Evolutionary conservation across 352 stramenopile species (phyloP).

Genomic region (Hyaloperonospora brassicae): DNA sequence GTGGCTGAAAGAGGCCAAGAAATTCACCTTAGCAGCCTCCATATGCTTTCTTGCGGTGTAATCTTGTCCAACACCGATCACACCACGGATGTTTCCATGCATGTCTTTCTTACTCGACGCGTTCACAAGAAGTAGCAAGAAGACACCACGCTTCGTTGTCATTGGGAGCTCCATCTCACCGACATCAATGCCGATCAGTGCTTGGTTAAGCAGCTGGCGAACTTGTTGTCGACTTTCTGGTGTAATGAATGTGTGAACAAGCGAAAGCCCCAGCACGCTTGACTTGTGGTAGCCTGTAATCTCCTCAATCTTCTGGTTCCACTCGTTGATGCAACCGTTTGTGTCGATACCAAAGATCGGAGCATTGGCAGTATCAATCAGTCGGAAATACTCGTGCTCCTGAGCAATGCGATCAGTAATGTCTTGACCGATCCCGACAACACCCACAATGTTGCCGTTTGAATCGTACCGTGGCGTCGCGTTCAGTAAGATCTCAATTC

Average conservation of each 20-base stretch:
- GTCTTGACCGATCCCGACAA: constrained; percentile 60
- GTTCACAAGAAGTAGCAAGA: constrained; percentile 71
- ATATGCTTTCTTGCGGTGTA: constrained; percentile 86
- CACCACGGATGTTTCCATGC: constrained; percentile 87
- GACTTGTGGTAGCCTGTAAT: constrained; percentile 78
- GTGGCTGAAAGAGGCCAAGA: constrained; percentile 80
- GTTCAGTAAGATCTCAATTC: constrained; percentile 45
- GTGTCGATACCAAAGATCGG: constrained; percentile 84
- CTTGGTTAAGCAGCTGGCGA: constrained; percentile 67
- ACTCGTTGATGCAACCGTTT: constrained; percentile 76
- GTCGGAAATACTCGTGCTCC: constrained; percentile 74
- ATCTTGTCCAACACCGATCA: constrained; percentile 89
- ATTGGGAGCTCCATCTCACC: constrained; percentile 86
- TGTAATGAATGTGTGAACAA: constrained; percentile 78
- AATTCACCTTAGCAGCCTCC: constrained; percentile 83
- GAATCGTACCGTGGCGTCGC: constrained; percentile 31
- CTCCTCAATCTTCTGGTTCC: constrained; percentile 83
- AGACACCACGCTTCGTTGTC: constrained; percentile 59
- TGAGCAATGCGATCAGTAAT: constrained; percentile 22
- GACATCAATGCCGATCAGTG: constrained; percentile 77
- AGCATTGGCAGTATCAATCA: constrained; percentile 69
- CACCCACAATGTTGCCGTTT: constrained; percentile 57
- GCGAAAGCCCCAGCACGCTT: constrained; percentile 52
- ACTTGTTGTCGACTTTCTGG: constrained; percentile 60
- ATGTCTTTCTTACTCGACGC: constrained; percentile 85